Evolutionary conservation across 331 rosid genomes (phyloP).

Genomic region (Malus hybrid): DNA sequence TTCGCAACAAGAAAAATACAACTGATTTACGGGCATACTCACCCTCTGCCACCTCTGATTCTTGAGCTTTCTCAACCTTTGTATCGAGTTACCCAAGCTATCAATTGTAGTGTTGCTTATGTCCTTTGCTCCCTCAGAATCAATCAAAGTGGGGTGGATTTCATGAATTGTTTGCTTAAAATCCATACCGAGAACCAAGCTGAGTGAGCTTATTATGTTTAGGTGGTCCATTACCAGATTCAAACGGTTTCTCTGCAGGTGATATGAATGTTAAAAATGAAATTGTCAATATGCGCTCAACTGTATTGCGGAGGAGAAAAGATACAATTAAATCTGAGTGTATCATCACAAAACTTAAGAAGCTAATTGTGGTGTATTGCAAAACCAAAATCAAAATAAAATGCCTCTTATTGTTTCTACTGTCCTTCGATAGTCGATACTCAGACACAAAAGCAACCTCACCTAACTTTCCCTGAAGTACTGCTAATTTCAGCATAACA

Average conservation of each 20-base stretch:
- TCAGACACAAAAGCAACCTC: background rate
- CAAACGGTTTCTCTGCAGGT: slow-evolving; percentile 40
- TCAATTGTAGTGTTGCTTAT: slow-evolving; percentile 18
- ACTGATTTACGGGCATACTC: background rate
- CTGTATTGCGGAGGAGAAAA: background rate
- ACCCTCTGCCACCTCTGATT: slow-evolving; percentile 43
- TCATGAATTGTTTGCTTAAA: slow-evolving; percentile 19
- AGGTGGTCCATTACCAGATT: slow-evolving; percentile 38
- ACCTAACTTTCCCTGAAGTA: background rate
- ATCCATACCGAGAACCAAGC: slow-evolving; percentile 38
- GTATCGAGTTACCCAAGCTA: slow-evolving; percentile 13
- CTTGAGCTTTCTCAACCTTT: slow-evolving; percentile 24
- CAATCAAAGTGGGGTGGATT: slow-evolving; percentile 25
- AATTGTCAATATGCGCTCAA: background rate
- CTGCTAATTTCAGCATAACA: background rate
- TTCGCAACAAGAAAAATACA: background rate
- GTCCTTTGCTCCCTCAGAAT: background rate
- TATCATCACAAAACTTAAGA: background rate
- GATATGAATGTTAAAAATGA: background rate
- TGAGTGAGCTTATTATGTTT: slow-evolving; percentile 20
- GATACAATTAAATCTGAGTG: background rate
- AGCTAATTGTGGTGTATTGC: background rate
- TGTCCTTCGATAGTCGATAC: background rate
- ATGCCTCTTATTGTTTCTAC: background rate
- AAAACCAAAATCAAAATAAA: background rate